These are phyloP conservation scores for Xylariales sp. DNA, from an alignment of 2,329 filamentous ascomycete genomes.

Conservation along the genomic window DNA sequence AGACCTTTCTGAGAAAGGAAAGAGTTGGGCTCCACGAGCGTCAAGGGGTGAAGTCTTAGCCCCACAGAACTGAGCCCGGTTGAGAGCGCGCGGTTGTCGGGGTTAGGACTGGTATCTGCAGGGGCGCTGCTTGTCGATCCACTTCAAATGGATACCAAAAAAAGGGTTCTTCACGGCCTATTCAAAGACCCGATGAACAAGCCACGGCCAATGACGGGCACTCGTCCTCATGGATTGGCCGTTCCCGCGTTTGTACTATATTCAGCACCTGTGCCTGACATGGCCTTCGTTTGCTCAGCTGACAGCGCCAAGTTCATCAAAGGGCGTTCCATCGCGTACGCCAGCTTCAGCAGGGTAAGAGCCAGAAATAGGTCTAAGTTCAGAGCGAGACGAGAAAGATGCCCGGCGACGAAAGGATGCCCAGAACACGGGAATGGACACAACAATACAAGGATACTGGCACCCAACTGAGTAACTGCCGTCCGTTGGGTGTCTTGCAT, in stretches of 20 bases:
- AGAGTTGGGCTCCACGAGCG: conserved; percentile 14
- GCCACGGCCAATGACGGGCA: conserved; percentile 1
- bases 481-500: too few species aligned
- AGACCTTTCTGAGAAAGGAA: conserved; percentile 4
- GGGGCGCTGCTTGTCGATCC: background rate
- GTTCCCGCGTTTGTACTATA: background rate
- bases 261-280: background rate
- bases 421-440: too few species aligned
- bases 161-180: conserved; percentile 2
- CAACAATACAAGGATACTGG: too few species aligned
- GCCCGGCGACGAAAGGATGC: background rate
- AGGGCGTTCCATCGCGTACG: background rate
- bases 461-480: too few species aligned
- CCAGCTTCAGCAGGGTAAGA: background rate
- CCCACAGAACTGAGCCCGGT: conserved; percentile 14
- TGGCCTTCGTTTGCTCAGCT: conserved; percentile 4
- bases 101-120: conserved; percentile 13
- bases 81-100: conserved; percentile 25
- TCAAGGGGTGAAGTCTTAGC: conserved; percentile 5
- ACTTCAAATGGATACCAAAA: conserved; percentile 3
- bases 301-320: background rate
- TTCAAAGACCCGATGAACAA: background rate
- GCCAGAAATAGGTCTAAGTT: background rate
- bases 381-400: background rate
- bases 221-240: conserved; percentile 1